A percentile compares a stretch with the other conserved stretches of the same genome.
Evolutionary conservation across 768 basidiomycete species (phyloP).

Genomic region (Mycena leptocephala): DNA sequence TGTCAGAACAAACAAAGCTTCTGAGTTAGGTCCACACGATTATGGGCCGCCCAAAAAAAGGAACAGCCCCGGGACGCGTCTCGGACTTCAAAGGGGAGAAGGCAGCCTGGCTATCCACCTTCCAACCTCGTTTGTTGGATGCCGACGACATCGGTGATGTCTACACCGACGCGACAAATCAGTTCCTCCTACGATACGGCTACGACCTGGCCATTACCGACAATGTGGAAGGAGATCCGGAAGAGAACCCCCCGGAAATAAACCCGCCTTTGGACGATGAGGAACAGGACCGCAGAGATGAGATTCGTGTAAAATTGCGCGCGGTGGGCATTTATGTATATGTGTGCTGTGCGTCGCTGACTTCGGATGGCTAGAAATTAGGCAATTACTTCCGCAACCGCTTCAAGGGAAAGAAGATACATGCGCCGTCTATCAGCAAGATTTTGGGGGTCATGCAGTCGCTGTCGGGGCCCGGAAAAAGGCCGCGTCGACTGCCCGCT

Average conservation of each 20-base stretch:
- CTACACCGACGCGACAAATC: neutral
- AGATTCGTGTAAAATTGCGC: too few relatives aligned
- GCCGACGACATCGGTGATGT: neutral
- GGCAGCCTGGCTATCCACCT: neutral
- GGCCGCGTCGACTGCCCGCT: neutral
- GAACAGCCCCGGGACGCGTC: neutral
- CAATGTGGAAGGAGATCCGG: neutral
- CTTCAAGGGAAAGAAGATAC: neutral
- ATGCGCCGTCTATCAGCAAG: neutral
- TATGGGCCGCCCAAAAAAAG: neutral
- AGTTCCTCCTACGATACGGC: neutral
- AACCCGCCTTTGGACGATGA: too few relatives aligned
- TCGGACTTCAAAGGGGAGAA: neutral
- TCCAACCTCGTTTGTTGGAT: neutral
- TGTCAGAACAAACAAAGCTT: too few relatives aligned
- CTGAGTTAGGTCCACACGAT: too few relatives aligned
- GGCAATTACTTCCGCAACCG: neutral
- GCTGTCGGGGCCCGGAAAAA: neutral
- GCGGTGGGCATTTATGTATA: too few relatives aligned
- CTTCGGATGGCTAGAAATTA: neutral
- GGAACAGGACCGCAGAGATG: too few relatives aligned
- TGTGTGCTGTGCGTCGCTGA: neutral
- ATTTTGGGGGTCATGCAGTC: neutral
- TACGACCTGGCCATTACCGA: neutral
- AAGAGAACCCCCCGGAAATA: neutral